Percentiles rank a stretch among this genome's conserved stretches.
Evolutionary conservation across 177 flowering plant genomes (phyloP).

Genomic region (Tripterygium wilfordii): DNA sequence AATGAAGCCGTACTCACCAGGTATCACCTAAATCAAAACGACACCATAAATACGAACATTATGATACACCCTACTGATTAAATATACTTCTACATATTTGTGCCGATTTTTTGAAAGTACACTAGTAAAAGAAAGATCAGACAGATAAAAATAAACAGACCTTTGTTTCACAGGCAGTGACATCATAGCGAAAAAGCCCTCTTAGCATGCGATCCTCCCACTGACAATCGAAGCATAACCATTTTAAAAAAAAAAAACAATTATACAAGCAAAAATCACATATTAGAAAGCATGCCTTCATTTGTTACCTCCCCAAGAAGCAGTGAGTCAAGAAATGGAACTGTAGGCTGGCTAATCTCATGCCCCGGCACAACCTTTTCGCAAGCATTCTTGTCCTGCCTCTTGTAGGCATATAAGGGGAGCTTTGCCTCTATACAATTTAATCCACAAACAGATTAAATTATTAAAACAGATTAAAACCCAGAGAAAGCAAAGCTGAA

Average conservation of each 20-base stretch:
- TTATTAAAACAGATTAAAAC: background rate
- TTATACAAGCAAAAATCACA: background rate
- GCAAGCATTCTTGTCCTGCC: slow-evolving; percentile 17
- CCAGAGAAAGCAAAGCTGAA: background rate
- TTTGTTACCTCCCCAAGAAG: slow-evolving; percentile 61
- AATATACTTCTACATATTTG: too few species aligned
- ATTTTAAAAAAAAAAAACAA: background rate
- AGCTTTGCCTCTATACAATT: slow-evolving; percentile 52
- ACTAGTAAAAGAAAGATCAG: background rate
- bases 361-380: slow-evolving; percentile 8
- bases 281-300: background rate
- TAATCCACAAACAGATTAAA: background rate
- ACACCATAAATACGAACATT: too few species aligned
- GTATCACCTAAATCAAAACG: slow-evolving; percentile 49
- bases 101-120: too few species aligned
- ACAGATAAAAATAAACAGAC: slow-evolving; percentile 13
- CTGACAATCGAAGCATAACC: slow-evolving; percentile 21
- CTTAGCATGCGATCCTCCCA: slow-evolving; percentile 81
- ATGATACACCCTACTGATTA: too few species aligned
- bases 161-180: slow-evolving; percentile 84
- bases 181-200: slow-evolving; percentile 83
- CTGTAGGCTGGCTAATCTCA: slow-evolving; percentile 17
- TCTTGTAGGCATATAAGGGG: slow-evolving; percentile 66
- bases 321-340: slow-evolving; percentile 38
- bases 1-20: slow-evolving; percentile 67